These are phyloP conservation scores for Pseudogymnoascus sp. DNA, from an alignment of 2,329 filamentous ascomycete genomes.

Conservation along the genomic window DNA sequence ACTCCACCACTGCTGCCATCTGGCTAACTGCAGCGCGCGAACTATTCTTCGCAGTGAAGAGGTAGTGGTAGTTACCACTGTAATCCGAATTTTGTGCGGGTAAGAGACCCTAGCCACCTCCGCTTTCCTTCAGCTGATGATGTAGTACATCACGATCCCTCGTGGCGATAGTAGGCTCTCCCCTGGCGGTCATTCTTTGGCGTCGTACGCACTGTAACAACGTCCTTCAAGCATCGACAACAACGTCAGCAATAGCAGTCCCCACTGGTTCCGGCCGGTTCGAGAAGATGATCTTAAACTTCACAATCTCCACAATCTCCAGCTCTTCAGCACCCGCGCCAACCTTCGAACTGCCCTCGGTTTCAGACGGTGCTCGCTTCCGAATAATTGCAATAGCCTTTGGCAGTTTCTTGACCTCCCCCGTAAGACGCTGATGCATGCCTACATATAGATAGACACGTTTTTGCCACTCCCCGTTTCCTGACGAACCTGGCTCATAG, in stretches of 20 bases:
- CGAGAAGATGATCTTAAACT: slow-evolving; percentile 80
- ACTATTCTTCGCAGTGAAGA: not conserved
- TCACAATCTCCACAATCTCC: slow-evolving; percentile 81
- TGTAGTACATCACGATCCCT: not conserved
- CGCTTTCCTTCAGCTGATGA: not conserved
- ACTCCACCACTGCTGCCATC: not conserved
- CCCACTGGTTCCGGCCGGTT: slow-evolving; percentile 79
- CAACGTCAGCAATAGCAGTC: not conserved
- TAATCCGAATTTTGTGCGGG: not conserved
- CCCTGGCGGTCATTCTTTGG: not conserved
- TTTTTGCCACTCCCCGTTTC: slow-evolving; percentile 77
- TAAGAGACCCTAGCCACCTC: not conserved
- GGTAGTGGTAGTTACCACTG: not conserved
- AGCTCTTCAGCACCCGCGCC: slow-evolving; percentile 44
- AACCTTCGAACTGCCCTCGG: slow-evolving; percentile 12
- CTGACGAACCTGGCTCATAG: slow-evolving; percentile 48
- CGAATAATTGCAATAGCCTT: slow-evolving; percentile 74
- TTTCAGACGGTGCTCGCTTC: slow-evolving; percentile 34
- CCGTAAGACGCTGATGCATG: slow-evolving; percentile 77
- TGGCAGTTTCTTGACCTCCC: slow-evolving; percentile 80
- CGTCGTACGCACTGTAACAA: not conserved
- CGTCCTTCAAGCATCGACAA: not conserved
- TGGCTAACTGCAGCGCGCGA: not conserved
- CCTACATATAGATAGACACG: slow-evolving; percentile 82
- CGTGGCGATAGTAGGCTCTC: not conserved